These are phyloP conservation scores for Yamadazyma dendronema DNA, from an alignment of 1,139 yeast species.

Conservation along the genomic window DNA sequence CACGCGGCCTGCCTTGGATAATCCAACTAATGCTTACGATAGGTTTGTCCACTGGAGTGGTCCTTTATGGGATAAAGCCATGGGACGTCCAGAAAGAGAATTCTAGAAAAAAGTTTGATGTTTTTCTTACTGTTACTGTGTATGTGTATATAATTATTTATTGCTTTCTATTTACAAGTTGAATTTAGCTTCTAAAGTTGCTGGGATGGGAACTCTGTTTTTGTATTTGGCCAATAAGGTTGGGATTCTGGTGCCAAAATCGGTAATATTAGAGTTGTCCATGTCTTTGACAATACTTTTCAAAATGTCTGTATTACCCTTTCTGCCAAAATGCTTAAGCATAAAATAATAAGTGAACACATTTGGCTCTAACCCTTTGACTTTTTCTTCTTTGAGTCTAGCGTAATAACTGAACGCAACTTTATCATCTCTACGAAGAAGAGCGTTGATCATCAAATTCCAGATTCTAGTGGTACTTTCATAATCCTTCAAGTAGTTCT, in stretches of 20 bases:
- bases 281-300: conserved; percentile 39
- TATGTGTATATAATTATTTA: not conserved
- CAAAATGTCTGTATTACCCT: conserved; percentile 30
- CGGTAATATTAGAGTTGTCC: conserved; percentile 21
- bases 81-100: conserved; percentile 28
- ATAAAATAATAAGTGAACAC: conserved; percentile 57
- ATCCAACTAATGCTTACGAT: conserved; percentile 59
- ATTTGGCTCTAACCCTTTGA: conserved; percentile 41
- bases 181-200: conserved; percentile 3
- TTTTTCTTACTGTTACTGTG: not conserved
- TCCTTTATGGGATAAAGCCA: conserved; percentile 44
- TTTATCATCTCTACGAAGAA: conserved; percentile 33
- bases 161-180: conserved; percentile 5
- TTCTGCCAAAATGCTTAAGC: conserved; percentile 41
- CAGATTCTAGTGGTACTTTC: conserved; percentile 46
- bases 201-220: conserved; percentile 5
- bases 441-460: conserved; percentile 59
- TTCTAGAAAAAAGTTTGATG: too few relatives aligned
- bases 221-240: conserved; percentile 16
- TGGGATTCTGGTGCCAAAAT: conserved; percentile 45
- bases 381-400: conserved; percentile 23
- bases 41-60: conserved; percentile 53
- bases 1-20: conserved; percentile 92
- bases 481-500: conserved; percentile 33
- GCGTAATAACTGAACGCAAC: conserved; percentile 43